Base-by-base conservation (phyloP, 1,139 yeast species). In the Pichia kudriavzevii region DNA sequence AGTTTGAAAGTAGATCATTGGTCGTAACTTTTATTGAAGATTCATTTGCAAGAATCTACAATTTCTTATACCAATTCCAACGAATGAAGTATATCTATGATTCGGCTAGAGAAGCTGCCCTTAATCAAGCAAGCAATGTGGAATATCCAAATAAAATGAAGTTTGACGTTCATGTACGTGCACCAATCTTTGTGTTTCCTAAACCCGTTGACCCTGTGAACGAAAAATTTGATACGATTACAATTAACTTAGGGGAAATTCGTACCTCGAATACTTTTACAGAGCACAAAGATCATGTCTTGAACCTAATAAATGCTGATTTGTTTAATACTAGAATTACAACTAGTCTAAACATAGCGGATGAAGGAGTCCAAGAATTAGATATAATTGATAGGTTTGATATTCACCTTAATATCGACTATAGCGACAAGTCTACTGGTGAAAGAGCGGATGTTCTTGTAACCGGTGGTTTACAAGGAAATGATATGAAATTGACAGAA, bases 51-150 rank as follows among this genome's bases (percentile, higher is more conserved):
- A 72, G 79, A 45, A 71, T 91, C 9, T 55, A 81, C 28, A 67
- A 71, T 22, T 88, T 77, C 50, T 61, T 85, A 49, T 74, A 74
- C 45, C 82, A 82, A 48, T 83, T 93, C 52, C 80, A 77, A 41
- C 72, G 72, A 47, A 85, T 91, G 95, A 91, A 91, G 56, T 75
- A 76, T 2, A 67, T 88, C 12, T 91, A 81, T 55, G 98, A 91
- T 50, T 65, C 73, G 13, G 94, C 97, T 0, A 70, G 98, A 42
- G 85, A 81, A 48, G 84, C 88, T 10, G 96, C 97, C 0, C 64
- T 76, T 52, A 66, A 73, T 38, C 79, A 76, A 52, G 87, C 88
- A 3, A 69, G 62, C 38, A 82, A 71, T 48, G 72, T 79, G 34
- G 79, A 79, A 38, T 68, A 66, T 44, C 75, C 82, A 1, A 70